Evolutionary conservation across 2,329 filamentous ascomycete genomes (phyloP), one percentile per base, ranked within the genome.

Genomic region (Fusarium subglutinans): DNA sequence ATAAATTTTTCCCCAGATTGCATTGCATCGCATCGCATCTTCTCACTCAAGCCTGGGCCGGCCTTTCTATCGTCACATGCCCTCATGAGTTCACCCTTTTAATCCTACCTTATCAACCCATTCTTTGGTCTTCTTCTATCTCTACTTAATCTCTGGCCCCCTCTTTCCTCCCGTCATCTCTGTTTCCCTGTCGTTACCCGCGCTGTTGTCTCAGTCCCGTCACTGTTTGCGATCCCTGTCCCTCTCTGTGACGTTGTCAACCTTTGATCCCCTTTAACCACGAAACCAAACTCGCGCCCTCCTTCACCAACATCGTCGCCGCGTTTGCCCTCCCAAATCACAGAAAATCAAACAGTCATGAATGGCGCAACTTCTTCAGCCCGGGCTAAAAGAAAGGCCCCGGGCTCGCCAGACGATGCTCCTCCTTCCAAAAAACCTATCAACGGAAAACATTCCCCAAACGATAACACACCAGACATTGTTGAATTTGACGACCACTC

Each of bases 351-450:
- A 54, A 51, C 66, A 79, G 77, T 63, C 66, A 88, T 88, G 86
- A 87, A 87, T 74, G 83, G 84, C 67, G 76, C 81, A 62, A 79
- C 80, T 66, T 77, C 81, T 41, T 82, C 82, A 44, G 80, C 83
- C 70, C 84, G 86, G 79, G 81, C 83, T 69, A 89, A 89, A 83
- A 86, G 88, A 78, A 89, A 89, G 80, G 86, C 85, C 37, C 83
- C 85, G 41, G 82, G 83, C 69, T 81, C 84, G 45, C 80, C 84
- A 48, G 83, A 84, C 62, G 74, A 80, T 48, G 76, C 73, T 59
- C 81, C 80, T 44, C 79, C 81, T 6, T 74, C 80, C 35, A 84
- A 84, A 79, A 80, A 82, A 65, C 63, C 78, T 15, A 73, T 82
- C 68, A 88, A 88, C 73, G 86, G 86, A 75, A 87, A 85, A 77